phyloP scores from a whole-genome alignment of 1,284 basidiomycete species.

The Fistulina hepatica region DNA sequence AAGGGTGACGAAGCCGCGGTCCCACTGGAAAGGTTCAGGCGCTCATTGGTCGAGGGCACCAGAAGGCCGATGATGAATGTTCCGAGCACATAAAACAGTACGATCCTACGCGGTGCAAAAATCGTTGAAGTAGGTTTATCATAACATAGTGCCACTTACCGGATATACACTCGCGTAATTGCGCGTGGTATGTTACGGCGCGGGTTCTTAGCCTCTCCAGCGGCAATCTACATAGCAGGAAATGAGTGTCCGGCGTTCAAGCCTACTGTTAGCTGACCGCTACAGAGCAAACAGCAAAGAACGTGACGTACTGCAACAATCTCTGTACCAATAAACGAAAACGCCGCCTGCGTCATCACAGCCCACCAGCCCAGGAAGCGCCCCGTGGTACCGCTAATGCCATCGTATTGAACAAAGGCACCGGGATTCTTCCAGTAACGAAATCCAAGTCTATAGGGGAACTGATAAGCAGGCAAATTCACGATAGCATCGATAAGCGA shows the following conservation, averaged over 20 bases:
- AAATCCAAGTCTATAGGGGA: conserved; percentile 43
- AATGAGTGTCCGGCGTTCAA: conserved; percentile 7
- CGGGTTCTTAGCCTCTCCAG: conserved; percentile 66
- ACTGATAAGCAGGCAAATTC: conserved; percentile 37
- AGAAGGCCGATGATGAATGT: conserved; percentile 56
- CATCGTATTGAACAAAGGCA: conserved; percentile 50
- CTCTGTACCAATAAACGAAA: conserved; percentile 76
- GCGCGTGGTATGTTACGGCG: conserved; percentile 56
- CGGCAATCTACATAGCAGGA: conserved; percentile 48
- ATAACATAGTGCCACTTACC: conserved; percentile 15
- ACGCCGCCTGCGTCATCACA: conserved; percentile 67
- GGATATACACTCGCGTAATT: conserved; percentile 69
- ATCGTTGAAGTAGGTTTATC: neutral
- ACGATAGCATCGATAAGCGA: conserved; percentile 5
- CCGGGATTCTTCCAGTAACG: conserved; percentile 67
- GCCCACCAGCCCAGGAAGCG: conserved; percentile 61
- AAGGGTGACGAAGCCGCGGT: conserved; percentile 74
- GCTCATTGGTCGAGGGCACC: conserved; percentile 54
- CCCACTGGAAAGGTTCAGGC: conserved; percentile 40
- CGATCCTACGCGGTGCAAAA: conserved; percentile 35
- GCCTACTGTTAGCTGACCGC: neutral
- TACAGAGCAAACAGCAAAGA: too few species aligned
- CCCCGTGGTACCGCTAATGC: conserved; percentile 48
- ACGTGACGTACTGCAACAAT: conserved; percentile 67
- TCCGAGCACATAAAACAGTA: conserved; percentile 57